Evolutionary conservation across 1,139 yeast species (phyloP).

Genomic region (Candida freyschussii): DNA sequence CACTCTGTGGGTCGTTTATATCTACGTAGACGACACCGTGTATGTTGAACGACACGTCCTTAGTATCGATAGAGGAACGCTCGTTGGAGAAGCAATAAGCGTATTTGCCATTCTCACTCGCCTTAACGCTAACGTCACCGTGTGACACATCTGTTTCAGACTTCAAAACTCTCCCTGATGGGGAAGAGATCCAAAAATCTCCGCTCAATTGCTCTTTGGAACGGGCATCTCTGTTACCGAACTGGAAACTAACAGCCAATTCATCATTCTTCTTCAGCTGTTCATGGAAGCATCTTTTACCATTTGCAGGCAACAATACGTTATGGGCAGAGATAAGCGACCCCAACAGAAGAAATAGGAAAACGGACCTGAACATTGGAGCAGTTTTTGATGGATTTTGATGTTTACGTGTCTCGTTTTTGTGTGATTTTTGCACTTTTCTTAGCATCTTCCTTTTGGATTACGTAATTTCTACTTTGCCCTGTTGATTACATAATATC

Average conservation of each 20-base stretch:
- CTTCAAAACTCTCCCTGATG: slow-evolving; percentile 51
- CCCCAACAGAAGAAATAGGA: slow-evolving; percentile 10
- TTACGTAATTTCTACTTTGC: no score
- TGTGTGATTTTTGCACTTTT: no score
- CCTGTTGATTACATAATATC: no score
- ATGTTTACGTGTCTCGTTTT: no score
- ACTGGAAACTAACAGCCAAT: slow-evolving; percentile 86
- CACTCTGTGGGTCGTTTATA: slow-evolving; percentile 73
- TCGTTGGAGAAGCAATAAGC: slow-evolving; percentile 92
- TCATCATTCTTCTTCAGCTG: slow-evolving; percentile 78
- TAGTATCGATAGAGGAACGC: slow-evolving; percentile 61
- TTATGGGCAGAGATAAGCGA: slow-evolving; percentile 56
- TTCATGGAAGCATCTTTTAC: slow-evolving; percentile 87
- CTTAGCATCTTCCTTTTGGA: no score
- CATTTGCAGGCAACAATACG: slow-evolving; percentile 77
- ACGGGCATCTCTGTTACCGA: slow-evolving; percentile 82
- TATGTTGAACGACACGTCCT: slow-evolving; percentile 92
- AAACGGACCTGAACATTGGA: no score
- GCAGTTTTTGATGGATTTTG: no score
- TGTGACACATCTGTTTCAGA: slow-evolving; percentile 60
- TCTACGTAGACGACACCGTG: slow-evolving; percentile 91
- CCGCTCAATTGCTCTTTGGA: slow-evolving; percentile 73
- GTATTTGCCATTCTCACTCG: slow-evolving; percentile 67
- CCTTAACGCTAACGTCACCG: slow-evolving; percentile 72
- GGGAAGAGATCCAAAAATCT: slow-evolving; percentile 63